Base-by-base conservation (phyloP, 129 eudicot genomes). In the Helianthus tuberosus region DNA sequence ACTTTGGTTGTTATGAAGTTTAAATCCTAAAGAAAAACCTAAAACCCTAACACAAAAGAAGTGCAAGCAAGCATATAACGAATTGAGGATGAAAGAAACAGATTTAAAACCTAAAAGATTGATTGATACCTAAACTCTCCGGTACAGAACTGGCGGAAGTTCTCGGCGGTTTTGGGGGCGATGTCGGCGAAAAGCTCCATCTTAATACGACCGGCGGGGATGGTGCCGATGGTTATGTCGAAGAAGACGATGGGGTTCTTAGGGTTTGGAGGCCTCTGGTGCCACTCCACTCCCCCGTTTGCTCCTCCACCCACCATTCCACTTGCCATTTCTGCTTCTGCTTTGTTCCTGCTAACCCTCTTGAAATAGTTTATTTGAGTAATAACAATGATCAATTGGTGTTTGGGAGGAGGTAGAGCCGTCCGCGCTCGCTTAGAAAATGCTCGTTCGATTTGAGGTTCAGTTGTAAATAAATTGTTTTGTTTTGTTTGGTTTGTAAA, bases 111-210 rank as follows among this genome's bases (percentile, higher is more conserved):
- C 46, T 39, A 39, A 39, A 39, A 39, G 46, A 27, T 59, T 27
- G 44, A 53, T 69, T 41, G 66, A 39, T 39, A 88, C 98, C 97
- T 86, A 75, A 83, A 80, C 75, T 93, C 98, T 46, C 98, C 97
- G 10, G 98, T 93, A 80, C 98, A 93, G 73, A 93, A 90, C 86
- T 93, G 98, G 84, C 97, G 73, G 87, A 94, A 94, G 80, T 94
- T 94, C 64, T 94, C 99, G 52, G 99, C 93, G 12, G 97, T 81
- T 90, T 88, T 94, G 43, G 99, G 98, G 69, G 88, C 85, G 71
- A 94, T 88, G 72, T 94, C 99, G 48, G 99, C 96, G 75, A 90
- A 94, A 72, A 94, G 97, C 83, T 94, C 99, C 97, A 94, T 94
- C 87, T 91, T 94, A 60, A 94, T 87, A 27, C 97, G 96, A 61